Evolutionary conservation across 805 yeast genomes (phyloP).

Genomic region (Teunomyces kruisii): DNA sequence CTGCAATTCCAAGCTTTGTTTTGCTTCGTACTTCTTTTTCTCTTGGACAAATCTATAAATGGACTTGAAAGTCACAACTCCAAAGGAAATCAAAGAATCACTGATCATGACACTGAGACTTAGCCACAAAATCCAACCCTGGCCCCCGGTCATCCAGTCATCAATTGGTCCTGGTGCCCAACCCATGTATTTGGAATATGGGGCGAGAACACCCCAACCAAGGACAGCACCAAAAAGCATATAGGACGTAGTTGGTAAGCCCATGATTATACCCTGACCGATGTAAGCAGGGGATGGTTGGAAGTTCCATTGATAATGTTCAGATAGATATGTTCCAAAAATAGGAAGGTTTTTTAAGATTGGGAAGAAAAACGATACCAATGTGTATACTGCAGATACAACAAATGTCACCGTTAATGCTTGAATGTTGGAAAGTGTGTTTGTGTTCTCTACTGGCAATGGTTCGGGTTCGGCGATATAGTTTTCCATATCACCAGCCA

Average conservation of each 20-base stretch:
- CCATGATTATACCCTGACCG: conserved; percentile 98
- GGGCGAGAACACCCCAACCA: conserved; percentile 94
- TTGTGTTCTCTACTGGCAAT: not conserved
- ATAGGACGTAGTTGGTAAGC: conserved; percentile 82
- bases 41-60: conserved; percentile 13
- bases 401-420: conserved; percentile 60
- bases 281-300: conserved; percentile 97
- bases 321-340: conserved; percentile 66
- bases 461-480: conserved; percentile 2
- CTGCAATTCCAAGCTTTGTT: not conserved
- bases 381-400: conserved; percentile 70
- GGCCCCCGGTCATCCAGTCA: conserved; percentile 92
- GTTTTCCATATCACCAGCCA: conserved; percentile 7
- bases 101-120: conserved; percentile 91
- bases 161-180: conserved; percentile 93
- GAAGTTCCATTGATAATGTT: conserved; percentile 74
- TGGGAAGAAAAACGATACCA: conserved; percentile 73
- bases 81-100: conserved; percentile 81
- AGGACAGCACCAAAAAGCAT: conserved; percentile 87
- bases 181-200: conserved; percentile 61
- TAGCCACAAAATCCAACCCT: conserved; percentile 97
- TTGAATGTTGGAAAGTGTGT: conserved; percentile 51
- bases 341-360: conserved; percentile 66
- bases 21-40: not conserved
- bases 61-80: conserved; percentile 56